phyloP scores from a whole-genome alignment of 2,329 filamentous ascomycete species.

The Colletotrichum abscissum region DNA sequence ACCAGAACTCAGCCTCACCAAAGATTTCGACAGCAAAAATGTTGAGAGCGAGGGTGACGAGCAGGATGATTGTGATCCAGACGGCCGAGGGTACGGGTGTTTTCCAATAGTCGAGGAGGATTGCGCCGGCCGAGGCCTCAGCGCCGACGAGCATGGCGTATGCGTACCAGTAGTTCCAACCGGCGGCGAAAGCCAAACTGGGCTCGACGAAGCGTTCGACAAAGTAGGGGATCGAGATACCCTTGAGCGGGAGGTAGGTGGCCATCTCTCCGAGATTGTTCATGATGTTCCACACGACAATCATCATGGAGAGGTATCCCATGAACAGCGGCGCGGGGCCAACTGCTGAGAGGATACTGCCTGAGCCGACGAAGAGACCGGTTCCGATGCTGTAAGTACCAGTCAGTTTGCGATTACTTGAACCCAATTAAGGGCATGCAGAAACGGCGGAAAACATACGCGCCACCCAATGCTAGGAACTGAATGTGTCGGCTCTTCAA shows the following conservation, averaged over 20 bases:
- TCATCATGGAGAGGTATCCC: constrained; percentile 70
- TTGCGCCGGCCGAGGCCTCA: constrained; percentile 67
- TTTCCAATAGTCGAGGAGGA: constrained; percentile 72
- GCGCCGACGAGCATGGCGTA: constrained; percentile 69
- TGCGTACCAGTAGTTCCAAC: constrained; percentile 73
- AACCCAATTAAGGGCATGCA: neutral
- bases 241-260: constrained; percentile 64
- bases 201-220: constrained; percentile 66
- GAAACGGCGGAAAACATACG: constrained; percentile 41
- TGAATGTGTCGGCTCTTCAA: constrained; percentile 71
- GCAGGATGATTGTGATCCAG: constrained; percentile 69
- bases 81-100: constrained; percentile 62
- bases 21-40: constrained; percentile 68
- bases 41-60: constrained; percentile 66
- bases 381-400: constrained; percentile 63
- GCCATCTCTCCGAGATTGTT: constrained; percentile 67
- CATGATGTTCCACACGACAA: constrained; percentile 65
- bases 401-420: constrained; percentile 5
- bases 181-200: constrained; percentile 66
- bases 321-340: constrained; percentile 77
- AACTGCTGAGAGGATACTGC: constrained; percentile 63
- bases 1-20: constrained; percentile 72
- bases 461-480: constrained; percentile 66
- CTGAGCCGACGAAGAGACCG: constrained; percentile 72
- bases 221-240: constrained; percentile 68